phyloP scores from a whole-genome alignment of 75 land plant species.

The Cupressus sempervirens region DNA sequence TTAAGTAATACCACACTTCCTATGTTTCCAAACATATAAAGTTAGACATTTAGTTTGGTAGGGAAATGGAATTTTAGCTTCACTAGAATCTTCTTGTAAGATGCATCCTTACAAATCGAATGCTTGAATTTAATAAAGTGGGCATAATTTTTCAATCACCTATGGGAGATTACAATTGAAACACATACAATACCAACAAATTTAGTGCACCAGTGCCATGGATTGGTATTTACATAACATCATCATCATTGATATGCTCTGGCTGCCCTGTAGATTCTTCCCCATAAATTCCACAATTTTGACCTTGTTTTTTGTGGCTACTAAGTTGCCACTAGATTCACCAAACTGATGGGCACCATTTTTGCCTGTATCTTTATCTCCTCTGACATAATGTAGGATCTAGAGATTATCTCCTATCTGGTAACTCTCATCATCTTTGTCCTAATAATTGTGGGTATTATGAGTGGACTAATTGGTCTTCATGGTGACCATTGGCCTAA shows the following conservation, averaged over 20 bases:
- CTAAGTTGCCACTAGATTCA: slow-evolving; percentile 44
- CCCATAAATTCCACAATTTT: slow-evolving; percentile 41
- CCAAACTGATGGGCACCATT: slow-evolving; percentile 42
- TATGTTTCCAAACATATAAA: no score
- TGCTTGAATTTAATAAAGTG: no score
- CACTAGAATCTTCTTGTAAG: no score
- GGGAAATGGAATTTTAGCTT: no score
- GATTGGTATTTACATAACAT: slow-evolving; percentile 40
- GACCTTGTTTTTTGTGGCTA: slow-evolving; percentile 37
- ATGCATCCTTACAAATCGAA: no score
- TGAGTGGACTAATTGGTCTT: slow-evolving; percentile 23
- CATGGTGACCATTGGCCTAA: slow-evolving; percentile 36
- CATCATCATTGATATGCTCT: slow-evolving; percentile 32
- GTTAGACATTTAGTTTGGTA: no score
- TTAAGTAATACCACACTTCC: no score
- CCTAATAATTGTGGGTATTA: slow-evolving; percentile 36
- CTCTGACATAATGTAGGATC: slow-evolving; percentile 22
- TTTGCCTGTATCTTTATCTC: slow-evolving; percentile 40
- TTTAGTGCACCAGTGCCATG: neutral
- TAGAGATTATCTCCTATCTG: slow-evolving; percentile 32
- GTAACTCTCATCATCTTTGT: slow-evolving; percentile 41
- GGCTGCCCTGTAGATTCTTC: slow-evolving; percentile 50
- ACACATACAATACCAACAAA: neutral
- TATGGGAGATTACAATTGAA: neutral
- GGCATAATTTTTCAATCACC: no score